phyloP scores from a whole-genome alignment of 164 flowering plant species.

The Nelumbo lutea region DNA sequence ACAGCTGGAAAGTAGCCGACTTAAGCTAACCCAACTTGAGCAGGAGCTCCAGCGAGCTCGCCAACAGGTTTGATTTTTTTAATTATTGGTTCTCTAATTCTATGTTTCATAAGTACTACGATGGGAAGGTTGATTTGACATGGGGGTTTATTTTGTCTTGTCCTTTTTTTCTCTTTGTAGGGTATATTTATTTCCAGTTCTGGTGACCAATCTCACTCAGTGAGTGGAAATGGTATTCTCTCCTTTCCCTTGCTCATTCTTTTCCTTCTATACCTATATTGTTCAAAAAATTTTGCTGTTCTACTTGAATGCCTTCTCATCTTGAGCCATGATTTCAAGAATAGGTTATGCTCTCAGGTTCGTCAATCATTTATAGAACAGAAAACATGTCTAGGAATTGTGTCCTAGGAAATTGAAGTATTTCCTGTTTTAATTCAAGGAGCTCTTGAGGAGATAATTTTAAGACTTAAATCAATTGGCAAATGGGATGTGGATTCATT shows the following conservation, averaged over 20 bases:
- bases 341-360: too few species aligned
- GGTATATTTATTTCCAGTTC: slow-evolving; percentile 87
- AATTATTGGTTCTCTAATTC: background rate
- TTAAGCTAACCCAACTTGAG: slow-evolving; percentile 86
- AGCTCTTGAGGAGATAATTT: too few species aligned
- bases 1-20: slow-evolving; percentile 83
- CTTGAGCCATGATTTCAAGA: too few species aligned
- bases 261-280: background rate
- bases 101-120: background rate
- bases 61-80: slow-evolving; percentile 56
- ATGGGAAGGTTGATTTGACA: background rate
- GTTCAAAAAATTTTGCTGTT: background rate
- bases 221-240: slow-evolving; percentile 75
- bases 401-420: too few species aligned
- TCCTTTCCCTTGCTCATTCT: background rate
- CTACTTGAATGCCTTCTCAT: too few species aligned
- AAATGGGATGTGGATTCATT: too few species aligned
- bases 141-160: background rate
- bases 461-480: too few species aligned
- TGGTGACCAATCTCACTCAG: slow-evolving; percentile 81
- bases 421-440: too few species aligned
- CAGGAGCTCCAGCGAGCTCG: slow-evolving; percentile 95
- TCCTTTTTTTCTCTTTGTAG: slow-evolving; percentile 28
- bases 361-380: too few species aligned
- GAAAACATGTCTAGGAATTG: too few species aligned